These are phyloP conservation scores for Rhizophora mangle DNA, from an alignment of 345 rosid species.

Conservation along the genomic window DNA sequence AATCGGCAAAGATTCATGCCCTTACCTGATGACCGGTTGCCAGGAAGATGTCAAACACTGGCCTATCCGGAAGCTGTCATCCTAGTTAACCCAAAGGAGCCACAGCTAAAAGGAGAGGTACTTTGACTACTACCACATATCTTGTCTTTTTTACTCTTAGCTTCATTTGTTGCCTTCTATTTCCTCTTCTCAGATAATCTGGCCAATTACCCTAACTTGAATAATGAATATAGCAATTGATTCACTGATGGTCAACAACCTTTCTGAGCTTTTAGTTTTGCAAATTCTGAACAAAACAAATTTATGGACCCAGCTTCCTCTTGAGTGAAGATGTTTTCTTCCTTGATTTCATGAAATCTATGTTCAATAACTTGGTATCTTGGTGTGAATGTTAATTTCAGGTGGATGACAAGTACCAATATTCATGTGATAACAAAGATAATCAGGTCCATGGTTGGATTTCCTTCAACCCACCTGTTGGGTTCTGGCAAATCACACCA, in stretches of 20 bases:
- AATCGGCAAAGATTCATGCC: slow-evolving; percentile 30
- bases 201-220: background rate
- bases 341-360: background rate
- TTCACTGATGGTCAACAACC: background rate
- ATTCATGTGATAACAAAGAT: slow-evolving; percentile 21
- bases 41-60: slow-evolving; percentile 22
- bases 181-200: background rate
- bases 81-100: slow-evolving; percentile 20
- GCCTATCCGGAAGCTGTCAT: slow-evolving; percentile 31
- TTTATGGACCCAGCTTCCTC: too few relatives aligned
- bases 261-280: slow-evolving; percentile 3
- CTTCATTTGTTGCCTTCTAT: background rate
- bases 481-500: slow-evolving; percentile 31
- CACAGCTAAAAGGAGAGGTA: slow-evolving; percentile 27
- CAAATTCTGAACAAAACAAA: background rate
- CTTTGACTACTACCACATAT: background rate
- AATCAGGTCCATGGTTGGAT: slow-evolving; percentile 27
- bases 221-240: background rate
- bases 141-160: background rate
- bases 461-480: slow-evolving; percentile 19
- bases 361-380: too few relatives aligned
- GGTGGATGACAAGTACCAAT: slow-evolving; percentile 32
- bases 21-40: slow-evolving; percentile 29
- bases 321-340: slow-evolving; percentile 8
- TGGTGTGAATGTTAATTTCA: background rate